phyloP scores from a whole-genome alignment of 2,329 filamentous ascomycete species.

The Penicillium sp. region DNA sequence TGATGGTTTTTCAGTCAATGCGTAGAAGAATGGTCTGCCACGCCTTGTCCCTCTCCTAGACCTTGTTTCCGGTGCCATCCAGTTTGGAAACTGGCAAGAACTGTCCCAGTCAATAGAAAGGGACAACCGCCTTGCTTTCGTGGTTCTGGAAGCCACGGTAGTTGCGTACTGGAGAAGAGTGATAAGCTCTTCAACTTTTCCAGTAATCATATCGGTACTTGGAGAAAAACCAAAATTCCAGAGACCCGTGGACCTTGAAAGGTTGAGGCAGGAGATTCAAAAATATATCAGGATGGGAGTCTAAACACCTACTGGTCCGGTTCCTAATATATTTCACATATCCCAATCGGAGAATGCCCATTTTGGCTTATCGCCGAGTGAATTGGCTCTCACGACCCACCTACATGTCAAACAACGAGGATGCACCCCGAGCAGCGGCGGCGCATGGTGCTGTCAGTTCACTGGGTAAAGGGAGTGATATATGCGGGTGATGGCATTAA shows the following conservation, averaged over 20 bases:
- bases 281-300: not conserved
- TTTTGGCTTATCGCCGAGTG: not conserved
- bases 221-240: no score
- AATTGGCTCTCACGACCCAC: not conserved
- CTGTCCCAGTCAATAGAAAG: not conserved
- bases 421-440: not conserved
- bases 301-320: not conserved
- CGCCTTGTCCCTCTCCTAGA: conserved; percentile 43
- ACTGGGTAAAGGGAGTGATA: not conserved
- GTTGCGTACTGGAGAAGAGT: conserved; percentile 40
- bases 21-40: conserved; percentile 51
- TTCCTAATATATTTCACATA: not conserved
- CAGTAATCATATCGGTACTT: conserved; percentile 2
- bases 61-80: conserved; percentile 51
- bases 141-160: conserved; percentile 55
- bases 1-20: conserved; percentile 50
- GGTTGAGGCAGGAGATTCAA: no score
- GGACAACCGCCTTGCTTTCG: conserved; percentile 54
- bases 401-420: not conserved
- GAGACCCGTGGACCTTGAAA: no score
- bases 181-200: conserved; percentile 3
- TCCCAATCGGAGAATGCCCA: not conserved
- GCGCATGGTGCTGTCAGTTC: not conserved
- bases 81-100: conserved; percentile 48
- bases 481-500: not conserved